Evolutionary conservation across 106 monocot species (phyloP).

Genomic region (Platanthera zijinensis): DNA sequence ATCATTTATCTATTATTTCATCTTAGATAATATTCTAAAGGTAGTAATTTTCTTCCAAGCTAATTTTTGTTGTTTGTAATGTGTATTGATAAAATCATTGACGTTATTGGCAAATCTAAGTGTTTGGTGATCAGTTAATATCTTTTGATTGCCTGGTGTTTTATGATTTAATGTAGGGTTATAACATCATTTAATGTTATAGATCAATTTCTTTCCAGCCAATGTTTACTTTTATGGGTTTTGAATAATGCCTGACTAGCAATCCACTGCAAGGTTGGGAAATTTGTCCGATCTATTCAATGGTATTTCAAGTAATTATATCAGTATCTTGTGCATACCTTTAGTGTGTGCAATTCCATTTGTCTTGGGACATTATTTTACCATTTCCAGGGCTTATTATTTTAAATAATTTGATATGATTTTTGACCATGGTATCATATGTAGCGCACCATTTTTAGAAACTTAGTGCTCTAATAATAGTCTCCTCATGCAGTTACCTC

Average conservation of each 20-base stretch:
- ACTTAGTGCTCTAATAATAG: neutral
- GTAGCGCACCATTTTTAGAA: neutral
- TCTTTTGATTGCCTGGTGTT: neutral
- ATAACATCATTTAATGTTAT: neutral
- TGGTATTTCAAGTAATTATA: neutral
- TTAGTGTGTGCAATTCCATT: neutral
- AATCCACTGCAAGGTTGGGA: neutral
- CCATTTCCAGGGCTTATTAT: neutral
- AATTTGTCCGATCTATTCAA: neutral
- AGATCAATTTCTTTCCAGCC: neutral
- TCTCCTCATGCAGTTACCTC: conserved; percentile 57
- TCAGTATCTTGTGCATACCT: neutral
- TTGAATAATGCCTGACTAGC: neutral
- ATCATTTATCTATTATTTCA: neutral
- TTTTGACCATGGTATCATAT: neutral
- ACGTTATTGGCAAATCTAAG: neutral
- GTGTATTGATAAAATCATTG: neutral
- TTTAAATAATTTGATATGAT: neutral
- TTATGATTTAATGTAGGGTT: neutral
- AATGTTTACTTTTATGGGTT: neutral
- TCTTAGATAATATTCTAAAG: neutral
- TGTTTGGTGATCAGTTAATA: neutral
- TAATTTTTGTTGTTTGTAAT: neutral
- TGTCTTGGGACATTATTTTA: neutral
- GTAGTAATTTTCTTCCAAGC: neutral